Base-by-base conservation (phyloP, 1,284 basidiomycete species). In the Apiotrichum siamense region DNA sequence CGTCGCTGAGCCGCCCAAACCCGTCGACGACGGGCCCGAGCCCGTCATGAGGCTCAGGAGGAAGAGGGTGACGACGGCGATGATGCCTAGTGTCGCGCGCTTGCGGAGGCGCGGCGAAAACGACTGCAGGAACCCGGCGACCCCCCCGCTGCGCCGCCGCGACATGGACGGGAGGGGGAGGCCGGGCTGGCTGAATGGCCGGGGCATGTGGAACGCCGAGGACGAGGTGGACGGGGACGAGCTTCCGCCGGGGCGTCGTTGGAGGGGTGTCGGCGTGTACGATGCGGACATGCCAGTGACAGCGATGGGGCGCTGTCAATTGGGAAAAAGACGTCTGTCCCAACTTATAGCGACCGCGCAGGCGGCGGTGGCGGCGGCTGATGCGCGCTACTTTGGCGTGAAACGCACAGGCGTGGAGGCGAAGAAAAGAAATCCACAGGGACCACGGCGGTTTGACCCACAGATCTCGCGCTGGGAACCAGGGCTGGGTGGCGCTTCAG, bases 281-380 rank as follows among this genome's bases (percentile, higher is more conserved):
- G 26, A 24, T 24, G 7, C 17, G n/a, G 38, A 17, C 41, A 43
- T 43, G 29, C n/a, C 31, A 17, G 41, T 29, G 41, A 43, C 41
- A 43, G 41, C 41, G n/a, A 23, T 31, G 27, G 7, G 32, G 32
- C 17, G 41, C 41, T 43, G 41, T 43, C 41, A 43, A 17, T 43
- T 15, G 38, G 23, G 21, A 39, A 15, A 33, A 33, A 7, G n/a
- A n/a, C n/a, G n/a, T n/a, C n/a, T n/a, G n/a, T n/a, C n/a, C n/a
- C n/a, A n/a, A n/a, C n/a, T n/a, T n/a, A n/a, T n/a, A n/a, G n/a
- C n/a, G n/a, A n/a, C n/a, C n/a, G n/a, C n/a, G n/a, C n/a, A n/a
- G n/a, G n/a, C n/a, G n/a, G n/a, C n/a, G n/a, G n/a, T n/a, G n/a
- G n/a, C 5, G 32, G 13, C 13, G 7, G 29, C 29, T 7, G 29